Base-by-base conservation (phyloP, 2,329 filamentous ascomycete genomes). In the Aschersonia sp. region DNA sequence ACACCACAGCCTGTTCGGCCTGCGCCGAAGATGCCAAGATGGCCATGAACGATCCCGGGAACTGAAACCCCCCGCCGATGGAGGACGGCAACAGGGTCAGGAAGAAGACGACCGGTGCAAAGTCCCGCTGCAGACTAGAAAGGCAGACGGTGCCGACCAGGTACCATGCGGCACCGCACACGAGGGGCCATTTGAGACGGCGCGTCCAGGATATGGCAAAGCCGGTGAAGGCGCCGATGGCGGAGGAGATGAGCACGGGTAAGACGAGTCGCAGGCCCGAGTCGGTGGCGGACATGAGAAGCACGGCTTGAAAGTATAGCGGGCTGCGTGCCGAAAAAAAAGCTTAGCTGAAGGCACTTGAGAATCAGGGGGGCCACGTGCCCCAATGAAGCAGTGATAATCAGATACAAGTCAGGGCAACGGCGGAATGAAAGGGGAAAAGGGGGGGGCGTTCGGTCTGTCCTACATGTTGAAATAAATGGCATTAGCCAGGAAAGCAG, bases 231-330 rank as follows among this genome's bases (percentile, higher is more conserved):
- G 77, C 70, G 43, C 79, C 81, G 6, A 70, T 64, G 35, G 63
- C 43, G 42, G 78, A 79, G 31, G 76, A 63, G 2, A 73, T 73
- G 30, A 79, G 54, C 1, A 79, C 77, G 5, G 81, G 79, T 6
- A 81, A 67, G 22, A 85, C 72, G 47, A 89, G 79, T 42, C 80
- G 76, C 31, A 87, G 73, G n/a, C 84, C 84, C 0, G 84, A 86
- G 30, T 72, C 68, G 0, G 84, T 87, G 12, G 84, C 80, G 5
- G 72, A 74, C 49, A 81, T 79, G 46, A 84, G 71, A 44, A 85
- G 78, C 30, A 87, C 83, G 39, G 80, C 82, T 59, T 87, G 83
- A 65, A 86, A 88, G 66, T 82, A 89, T 6, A 89, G 68, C 1
- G 84, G 84, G 5, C 78, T 78, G 31, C 42, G 30, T 30, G 10